Percentiles rank a stretch among this genome's conserved stretches.
Conservation (phyloP, 192 early-diverging fungal genomes). For the Piromyces sp. region DNA sequence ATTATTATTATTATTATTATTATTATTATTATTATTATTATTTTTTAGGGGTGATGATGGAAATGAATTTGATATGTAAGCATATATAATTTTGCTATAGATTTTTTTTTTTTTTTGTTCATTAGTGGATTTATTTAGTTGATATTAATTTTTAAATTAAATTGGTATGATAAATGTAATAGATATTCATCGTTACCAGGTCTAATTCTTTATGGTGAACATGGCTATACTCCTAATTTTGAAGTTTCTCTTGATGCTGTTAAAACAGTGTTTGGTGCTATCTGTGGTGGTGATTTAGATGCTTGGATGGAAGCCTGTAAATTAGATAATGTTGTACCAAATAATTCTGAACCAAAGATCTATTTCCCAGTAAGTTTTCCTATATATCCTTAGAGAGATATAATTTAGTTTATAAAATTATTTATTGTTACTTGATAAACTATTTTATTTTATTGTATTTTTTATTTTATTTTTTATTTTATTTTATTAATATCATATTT, state of each 20-base stretch:
- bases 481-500: neutral
- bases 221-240: conserved; percentile 43
- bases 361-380: neutral
- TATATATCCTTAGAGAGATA: too few species aligned
- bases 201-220: conserved; percentile 56
- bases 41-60: conserved; percentile 60
- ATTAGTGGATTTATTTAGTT: too few species aligned
- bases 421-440: too few species aligned
- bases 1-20: too few species aligned
- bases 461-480: neutral
- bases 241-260: conserved; percentile 41
- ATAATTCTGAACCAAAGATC: neutral
- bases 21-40: neutral
- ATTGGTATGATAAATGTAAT: too few species aligned
- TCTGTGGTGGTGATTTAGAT: conserved; percentile 62
- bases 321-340: conserved; percentile 12
- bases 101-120: too few species aligned
- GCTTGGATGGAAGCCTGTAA: conserved; percentile 55
- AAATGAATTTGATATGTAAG: conserved; percentile 69
- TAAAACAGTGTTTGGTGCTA: conserved; percentile 45
- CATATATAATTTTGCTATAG: conserved; percentile 2
- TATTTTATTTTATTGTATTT: neutral
- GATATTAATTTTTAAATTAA: too few species aligned
- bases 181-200: conserved; percentile 59
- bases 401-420: too few species aligned